These are phyloP conservation scores for Paramyrothecium sp. DNA, from an alignment of 2,329 filamentous ascomycete species.

Conservation along the genomic window DNA sequence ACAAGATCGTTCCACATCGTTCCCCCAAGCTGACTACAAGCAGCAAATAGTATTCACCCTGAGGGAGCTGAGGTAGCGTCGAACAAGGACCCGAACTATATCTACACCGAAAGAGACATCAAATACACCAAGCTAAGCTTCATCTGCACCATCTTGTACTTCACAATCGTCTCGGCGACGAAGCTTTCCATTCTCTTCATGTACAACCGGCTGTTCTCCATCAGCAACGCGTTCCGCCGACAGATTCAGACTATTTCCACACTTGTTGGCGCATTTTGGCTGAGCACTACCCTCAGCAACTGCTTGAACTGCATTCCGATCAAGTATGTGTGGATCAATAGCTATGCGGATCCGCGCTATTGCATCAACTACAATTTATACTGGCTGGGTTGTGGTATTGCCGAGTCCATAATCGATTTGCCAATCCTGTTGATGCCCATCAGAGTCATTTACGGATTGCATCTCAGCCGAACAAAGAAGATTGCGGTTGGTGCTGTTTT, in stretches of 20 bases:
- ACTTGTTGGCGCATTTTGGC: not conserved
- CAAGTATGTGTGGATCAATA: not conserved
- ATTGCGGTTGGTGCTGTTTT: not conserved
- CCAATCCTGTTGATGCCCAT: not conserved
- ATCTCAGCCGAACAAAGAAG: not conserved
- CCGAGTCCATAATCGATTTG: not conserved
- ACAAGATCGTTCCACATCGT: not conserved
- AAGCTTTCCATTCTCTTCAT: not conserved
- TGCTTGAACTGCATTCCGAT: not conserved
- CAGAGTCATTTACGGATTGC: not conserved
- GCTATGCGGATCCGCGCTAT: not conserved
- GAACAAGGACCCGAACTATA: not conserved
- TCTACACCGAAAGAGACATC: not conserved
- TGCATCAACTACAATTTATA: not conserved
- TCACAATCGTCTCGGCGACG: not conserved
- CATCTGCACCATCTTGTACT: not conserved
- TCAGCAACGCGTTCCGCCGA: not conserved
- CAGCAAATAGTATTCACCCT: not conserved
- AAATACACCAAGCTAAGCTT: not conserved
- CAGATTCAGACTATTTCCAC: not conserved
- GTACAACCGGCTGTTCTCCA: not conserved
- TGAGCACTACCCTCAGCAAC: not conserved
- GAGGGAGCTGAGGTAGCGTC: not conserved
- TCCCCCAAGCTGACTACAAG: no score
- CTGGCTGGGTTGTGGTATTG: not conserved